These are phyloP conservation scores for Candida patagonica DNA, from an alignment of 805 yeast genomes.

Conservation along the genomic window DNA sequence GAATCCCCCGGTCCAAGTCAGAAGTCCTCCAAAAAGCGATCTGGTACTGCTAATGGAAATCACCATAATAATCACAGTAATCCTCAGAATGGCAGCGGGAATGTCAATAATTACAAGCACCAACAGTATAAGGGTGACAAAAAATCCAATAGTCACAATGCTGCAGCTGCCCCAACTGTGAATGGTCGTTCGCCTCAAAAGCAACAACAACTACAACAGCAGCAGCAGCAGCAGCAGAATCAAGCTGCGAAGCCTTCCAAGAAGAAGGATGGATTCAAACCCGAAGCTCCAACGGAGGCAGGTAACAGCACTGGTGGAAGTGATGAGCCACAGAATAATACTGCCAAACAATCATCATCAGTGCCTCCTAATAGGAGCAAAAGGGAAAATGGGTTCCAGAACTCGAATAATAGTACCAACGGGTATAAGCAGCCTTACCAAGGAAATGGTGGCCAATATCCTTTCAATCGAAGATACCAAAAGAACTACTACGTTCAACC, in stretches of 20 bases:
- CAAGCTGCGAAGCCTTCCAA: slow-evolving; percentile 1
- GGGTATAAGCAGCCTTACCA: slow-evolving; percentile 1
- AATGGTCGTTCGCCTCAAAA: not conserved
- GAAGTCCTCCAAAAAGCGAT: slow-evolving; percentile 9
- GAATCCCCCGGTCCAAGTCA: slow-evolving; percentile 4
- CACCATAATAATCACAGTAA: slow-evolving; percentile 17
- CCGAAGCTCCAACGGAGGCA: slow-evolving; percentile 3
- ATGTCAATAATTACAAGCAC: slow-evolving; percentile 8
- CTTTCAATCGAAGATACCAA: slow-evolving; percentile 1
- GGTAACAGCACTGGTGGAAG: no score
- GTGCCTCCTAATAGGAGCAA: slow-evolving; percentile 3
- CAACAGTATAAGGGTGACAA: slow-evolving; percentile 3
- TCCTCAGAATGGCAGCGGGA: slow-evolving; percentile 15
- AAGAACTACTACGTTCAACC: slow-evolving; percentile 3
- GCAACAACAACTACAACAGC: not conserved
- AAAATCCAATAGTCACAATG: slow-evolving; percentile 1
- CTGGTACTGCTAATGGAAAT: slow-evolving; percentile 10
- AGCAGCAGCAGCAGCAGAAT: not conserved
- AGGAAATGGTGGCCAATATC: not conserved
- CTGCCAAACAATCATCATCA: not conserved
- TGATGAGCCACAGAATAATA: not conserved
- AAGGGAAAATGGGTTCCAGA: slow-evolving; percentile 1
- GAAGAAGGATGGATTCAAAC: slow-evolving; percentile 7
- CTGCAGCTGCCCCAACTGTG: not conserved
- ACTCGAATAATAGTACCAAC: not conserved